phyloP scores from a whole-genome alignment of 1,284 basidiomycete species.

The Cerioporus squamosus region DNA sequence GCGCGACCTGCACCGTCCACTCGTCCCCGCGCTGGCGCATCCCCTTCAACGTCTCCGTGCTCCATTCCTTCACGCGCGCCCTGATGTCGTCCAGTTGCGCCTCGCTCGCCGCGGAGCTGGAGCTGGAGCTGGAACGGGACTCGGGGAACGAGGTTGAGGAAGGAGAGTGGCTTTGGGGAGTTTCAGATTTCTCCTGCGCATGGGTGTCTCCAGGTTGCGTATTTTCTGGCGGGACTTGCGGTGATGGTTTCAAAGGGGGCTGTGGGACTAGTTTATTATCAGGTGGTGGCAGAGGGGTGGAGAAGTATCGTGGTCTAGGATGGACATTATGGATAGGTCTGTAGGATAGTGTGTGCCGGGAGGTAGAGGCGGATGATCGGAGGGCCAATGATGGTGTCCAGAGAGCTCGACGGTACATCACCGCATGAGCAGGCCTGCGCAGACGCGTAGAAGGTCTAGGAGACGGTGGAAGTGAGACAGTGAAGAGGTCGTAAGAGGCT shows the following conservation, averaged over 20 bases:
- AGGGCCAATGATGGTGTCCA: slow-evolving; percentile 1
- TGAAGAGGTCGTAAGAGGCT: background rate
- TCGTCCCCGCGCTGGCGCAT: slow-evolving; percentile 59
- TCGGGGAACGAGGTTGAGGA: background rate
- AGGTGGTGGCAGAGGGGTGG: slow-evolving; percentile 7
- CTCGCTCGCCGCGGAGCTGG: background rate
- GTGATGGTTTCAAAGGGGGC: background rate
- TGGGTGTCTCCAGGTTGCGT: too few relatives aligned
- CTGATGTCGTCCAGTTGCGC: slow-evolving; percentile 17
- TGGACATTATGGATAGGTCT: background rate
- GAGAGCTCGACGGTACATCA: slow-evolving; percentile 18
- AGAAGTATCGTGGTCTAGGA: slow-evolving; percentile 8
- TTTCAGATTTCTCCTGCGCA: too few relatives aligned
- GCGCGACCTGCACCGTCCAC: slow-evolving; percentile 58
- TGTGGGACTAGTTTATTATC: slow-evolving; percentile 2
- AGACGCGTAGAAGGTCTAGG: background rate
- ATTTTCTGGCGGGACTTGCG: background rate
- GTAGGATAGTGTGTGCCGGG: slow-evolving; percentile 3
- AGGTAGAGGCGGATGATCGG: background rate
- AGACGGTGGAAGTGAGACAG: slow-evolving; percentile 5
- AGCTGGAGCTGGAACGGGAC: background rate
- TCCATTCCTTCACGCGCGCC: slow-evolving; percentile 50
- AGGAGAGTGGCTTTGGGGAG: too few relatives aligned
- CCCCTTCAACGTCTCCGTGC: slow-evolving; percentile 48
- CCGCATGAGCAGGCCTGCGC: background rate